Percentiles rank a stretch among this genome's conserved stretches.
Evolutionary conservation across 2,329 filamentous ascomycete species (phyloP).

Genomic region (Colletotrichum plurivorum): DNA sequence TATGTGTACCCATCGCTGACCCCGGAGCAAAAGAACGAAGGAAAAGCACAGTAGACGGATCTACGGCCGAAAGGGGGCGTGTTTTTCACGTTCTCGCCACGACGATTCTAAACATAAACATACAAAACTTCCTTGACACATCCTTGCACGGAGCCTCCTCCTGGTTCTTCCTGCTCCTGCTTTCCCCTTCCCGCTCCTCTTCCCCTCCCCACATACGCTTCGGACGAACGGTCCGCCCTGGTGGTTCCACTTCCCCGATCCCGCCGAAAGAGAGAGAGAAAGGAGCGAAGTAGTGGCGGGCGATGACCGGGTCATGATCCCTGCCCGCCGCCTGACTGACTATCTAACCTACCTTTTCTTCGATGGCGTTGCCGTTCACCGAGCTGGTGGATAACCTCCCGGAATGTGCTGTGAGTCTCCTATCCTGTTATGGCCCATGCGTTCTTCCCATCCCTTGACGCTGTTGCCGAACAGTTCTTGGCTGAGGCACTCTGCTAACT

Average conservation of each 20-base stretch:
- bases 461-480: too few species aligned
- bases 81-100: too few species aligned
- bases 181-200: neutral
- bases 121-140: too few species aligned
- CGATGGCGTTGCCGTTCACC: conserved; percentile 25
- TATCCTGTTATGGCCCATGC: neutral
- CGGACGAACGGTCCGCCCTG: neutral
- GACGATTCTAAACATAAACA: neutral
- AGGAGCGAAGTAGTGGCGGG: neutral
- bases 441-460: too few species aligned
- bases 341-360: neutral
- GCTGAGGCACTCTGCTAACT: neutral
- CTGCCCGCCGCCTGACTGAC: neutral
- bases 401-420: conserved; percentile 28
- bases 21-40: neutral
- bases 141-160: too few species aligned
- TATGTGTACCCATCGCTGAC: neutral
- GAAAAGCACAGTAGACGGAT: neutral
- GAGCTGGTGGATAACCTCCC: conserved; percentile 12
- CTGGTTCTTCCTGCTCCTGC: neutral
- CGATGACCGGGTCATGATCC: neutral
- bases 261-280: neutral
- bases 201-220: too few species aligned
- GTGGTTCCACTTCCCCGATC: neutral
- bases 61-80: neutral